phyloP scores from a whole-genome alignment of 805 yeast genomes.

The Zygosaccharomyces rouxii region DNA sequence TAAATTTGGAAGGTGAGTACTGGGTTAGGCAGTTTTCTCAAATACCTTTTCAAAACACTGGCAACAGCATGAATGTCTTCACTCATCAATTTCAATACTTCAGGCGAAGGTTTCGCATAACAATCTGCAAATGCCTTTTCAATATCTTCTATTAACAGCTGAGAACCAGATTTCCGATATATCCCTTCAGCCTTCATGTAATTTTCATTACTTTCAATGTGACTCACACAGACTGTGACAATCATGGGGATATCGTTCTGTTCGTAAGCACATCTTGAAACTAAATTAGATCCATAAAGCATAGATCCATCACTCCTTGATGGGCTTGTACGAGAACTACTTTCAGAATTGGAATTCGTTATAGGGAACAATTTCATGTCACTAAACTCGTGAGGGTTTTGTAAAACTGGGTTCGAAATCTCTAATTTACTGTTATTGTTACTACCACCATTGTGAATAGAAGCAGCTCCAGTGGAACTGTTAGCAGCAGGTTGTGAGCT shows the following conservation, averaged over 20 bases:
- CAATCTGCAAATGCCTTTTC: conserved; percentile 33
- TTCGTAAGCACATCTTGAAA: conserved; percentile 60
- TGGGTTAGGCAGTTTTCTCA: conserved; percentile 81
- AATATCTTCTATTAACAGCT: conserved; percentile 41
- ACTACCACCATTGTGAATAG: conserved; percentile 7
- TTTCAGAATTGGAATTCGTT: conserved; percentile 9
- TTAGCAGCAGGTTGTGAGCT: conserved; percentile 5
- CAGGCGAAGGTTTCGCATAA: conserved; percentile 36
- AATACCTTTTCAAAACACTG: conserved; percentile 78
- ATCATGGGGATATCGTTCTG: conserved; percentile 62
- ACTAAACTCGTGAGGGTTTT: conserved; percentile 37
- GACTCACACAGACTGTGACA: conserved; percentile 64
- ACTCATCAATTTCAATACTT: conserved; percentile 36
- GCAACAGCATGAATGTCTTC: conserved; percentile 86
- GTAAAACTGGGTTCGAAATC: conserved; percentile 38
- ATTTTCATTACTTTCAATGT: conserved; percentile 68
- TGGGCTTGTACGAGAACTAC: conserved; percentile 22
- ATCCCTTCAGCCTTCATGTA: conserved; percentile 71
- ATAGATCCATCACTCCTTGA: conserved; percentile 24
- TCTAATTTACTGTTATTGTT: conserved; percentile 20
- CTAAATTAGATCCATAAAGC: conserved; percentile 46
- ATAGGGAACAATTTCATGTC: conserved; percentile 34
- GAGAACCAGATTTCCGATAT: conserved; percentile 83
- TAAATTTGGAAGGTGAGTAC: conserved; percentile 68
- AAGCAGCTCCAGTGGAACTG: conserved; percentile 10